Percentiles rank a stretch among this genome's conserved stretches.
These are phyloP conservation scores for Neurospora sp. DNA, from an alignment of 495 filamentous ascomycete genomes.

Conservation along the genomic window DNA sequence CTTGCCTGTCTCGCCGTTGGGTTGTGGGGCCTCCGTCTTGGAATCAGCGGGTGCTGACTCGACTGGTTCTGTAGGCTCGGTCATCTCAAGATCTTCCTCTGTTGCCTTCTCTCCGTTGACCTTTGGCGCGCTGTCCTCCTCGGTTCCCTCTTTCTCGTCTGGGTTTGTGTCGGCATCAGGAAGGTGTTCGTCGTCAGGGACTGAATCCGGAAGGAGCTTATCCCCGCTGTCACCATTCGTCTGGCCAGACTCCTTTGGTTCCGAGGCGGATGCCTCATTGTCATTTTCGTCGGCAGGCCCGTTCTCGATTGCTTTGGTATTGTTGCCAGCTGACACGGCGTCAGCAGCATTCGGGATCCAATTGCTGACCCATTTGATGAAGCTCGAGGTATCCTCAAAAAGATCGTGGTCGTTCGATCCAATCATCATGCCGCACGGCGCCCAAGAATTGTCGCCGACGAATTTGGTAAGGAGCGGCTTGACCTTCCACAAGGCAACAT, in stretches of 20 bases:
- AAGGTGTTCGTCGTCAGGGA: neutral
- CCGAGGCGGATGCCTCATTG: neutral
- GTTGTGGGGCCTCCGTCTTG: neutral
- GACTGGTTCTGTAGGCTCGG: slow-evolving; percentile 16
- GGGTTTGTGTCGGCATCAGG: neutral
- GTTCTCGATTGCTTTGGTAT: neutral
- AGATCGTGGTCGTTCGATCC: slow-evolving; percentile 43
- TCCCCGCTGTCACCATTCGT: neutral
- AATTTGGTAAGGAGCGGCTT: slow-evolving; percentile 70
- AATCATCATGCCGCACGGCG: slow-evolving; percentile 56
- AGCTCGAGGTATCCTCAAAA: slow-evolving; percentile 31
- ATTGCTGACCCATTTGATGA: slow-evolving; percentile 9
- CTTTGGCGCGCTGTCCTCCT: neutral
- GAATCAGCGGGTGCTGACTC: neutral
- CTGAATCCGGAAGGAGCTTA: neutral
- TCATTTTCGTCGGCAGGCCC: neutral
- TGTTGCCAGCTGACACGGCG: neutral
- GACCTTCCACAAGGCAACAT: slow-evolving; percentile 60
- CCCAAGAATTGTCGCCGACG: slow-evolving; percentile 71
- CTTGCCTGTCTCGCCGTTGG: neutral
- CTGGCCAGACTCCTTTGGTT: neutral
- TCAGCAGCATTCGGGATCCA: neutral
- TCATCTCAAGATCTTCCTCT: slow-evolving; percentile 37
- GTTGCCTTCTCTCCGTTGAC: slow-evolving; percentile 21
- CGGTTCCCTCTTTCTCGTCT: slow-evolving; percentile 1